Conservation (phyloP, 345 rosid species). For the Eucalyptus pauciflora region DNA sequence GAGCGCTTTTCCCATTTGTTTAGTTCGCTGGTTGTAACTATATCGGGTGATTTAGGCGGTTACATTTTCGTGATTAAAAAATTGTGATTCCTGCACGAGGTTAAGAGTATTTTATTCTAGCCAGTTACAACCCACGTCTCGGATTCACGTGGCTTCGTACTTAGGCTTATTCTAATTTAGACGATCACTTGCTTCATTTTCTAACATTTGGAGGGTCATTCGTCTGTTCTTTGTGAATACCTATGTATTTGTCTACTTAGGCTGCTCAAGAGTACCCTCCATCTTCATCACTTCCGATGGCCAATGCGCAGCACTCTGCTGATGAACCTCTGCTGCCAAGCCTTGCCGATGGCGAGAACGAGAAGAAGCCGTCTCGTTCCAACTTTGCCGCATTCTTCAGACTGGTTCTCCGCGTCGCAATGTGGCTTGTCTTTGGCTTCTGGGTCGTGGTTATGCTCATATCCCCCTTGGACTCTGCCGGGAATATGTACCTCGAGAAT, state of each 20-base stretch:
- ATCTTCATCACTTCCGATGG: neutral
- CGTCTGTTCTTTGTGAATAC: neutral
- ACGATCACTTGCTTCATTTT: neutral
- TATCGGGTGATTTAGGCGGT: neutral
- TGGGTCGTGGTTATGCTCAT: constrained; percentile 50
- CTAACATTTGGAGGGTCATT: neutral
- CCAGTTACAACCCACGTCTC: too few relatives aligned
- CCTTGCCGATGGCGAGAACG: neutral
- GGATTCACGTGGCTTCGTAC: too few relatives aligned
- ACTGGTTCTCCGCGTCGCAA: constrained; percentile 37
- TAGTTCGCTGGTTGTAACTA: neutral
- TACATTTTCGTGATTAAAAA: neutral
- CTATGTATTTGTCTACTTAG: neutral
- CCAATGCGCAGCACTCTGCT: neutral
- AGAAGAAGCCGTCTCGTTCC: neutral
- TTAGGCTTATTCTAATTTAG: neutral
- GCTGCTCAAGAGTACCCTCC: neutral
- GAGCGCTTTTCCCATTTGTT: neutral
- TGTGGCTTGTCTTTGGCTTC: constrained; percentile 36
- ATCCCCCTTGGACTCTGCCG: constrained; percentile 35
- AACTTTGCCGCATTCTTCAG: neutral
- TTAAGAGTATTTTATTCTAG: neutral
- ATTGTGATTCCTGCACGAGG: neutral
- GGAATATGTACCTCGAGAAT: constrained; percentile 13
- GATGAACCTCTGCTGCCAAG: neutral